These are phyloP conservation scores for Colletotrichum eleusines DNA, from an alignment of 2,329 filamentous ascomycete genomes.

Conservation along the genomic window DNA sequence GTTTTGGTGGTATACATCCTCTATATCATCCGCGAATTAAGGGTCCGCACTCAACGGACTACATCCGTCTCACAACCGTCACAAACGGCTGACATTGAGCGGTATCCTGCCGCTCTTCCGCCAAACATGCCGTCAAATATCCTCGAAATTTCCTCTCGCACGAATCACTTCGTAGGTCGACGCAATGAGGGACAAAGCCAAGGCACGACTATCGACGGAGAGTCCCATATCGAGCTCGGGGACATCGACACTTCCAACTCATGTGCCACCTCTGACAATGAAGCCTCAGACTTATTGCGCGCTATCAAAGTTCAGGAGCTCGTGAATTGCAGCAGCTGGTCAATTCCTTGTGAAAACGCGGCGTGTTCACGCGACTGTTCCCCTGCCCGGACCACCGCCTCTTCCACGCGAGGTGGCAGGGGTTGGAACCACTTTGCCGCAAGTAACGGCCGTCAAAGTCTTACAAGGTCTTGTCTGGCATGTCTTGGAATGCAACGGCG, in stretches of 20 bases:
- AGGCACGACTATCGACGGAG: neutral
- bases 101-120: neutral
- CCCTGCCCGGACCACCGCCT: slow-evolving; percentile 45
- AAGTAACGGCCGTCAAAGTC: slow-evolving; percentile 26
- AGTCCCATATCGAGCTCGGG: slow-evolving; percentile 34
- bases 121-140: neutral
- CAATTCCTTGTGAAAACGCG: slow-evolving; percentile 43
- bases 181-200: neutral
- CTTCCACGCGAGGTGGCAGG: slow-evolving; percentile 42
- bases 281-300: neutral
- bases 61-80: slow-evolving; percentile 63
- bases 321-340: neutral
- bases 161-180: slow-evolving; percentile 49
- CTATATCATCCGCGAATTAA: slow-evolving; percentile 83
- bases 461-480: slow-evolving; percentile 43
- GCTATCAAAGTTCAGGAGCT: neutral
- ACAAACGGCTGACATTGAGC: slow-evolving; percentile 16
- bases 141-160: slow-evolving; percentile 40
- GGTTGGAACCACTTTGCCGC: slow-evolving; percentile 44
- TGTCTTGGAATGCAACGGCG: slow-evolving; percentile 41
- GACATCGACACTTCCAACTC: neutral
- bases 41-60: slow-evolving; percentile 65
- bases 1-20: slow-evolving; percentile 78
- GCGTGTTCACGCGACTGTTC: slow-evolving; percentile 45
- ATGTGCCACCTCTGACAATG: slow-evolving; percentile 20